phyloP scores from a whole-genome alignment of 768 basidiomycete species.

The Paxillus involutus region DNA sequence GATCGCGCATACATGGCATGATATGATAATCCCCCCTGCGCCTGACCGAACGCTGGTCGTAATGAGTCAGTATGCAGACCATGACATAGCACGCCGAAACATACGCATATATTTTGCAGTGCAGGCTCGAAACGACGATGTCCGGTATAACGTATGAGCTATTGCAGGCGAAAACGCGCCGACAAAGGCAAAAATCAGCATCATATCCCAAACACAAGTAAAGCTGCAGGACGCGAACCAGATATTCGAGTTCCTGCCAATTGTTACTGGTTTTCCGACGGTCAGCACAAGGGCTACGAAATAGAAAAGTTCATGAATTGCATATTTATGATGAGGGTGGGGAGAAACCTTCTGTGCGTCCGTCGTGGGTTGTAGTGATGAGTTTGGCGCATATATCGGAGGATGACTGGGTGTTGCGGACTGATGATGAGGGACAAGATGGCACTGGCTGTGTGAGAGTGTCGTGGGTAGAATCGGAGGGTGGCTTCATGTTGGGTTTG shows the following conservation, averaged over 20 bases:
- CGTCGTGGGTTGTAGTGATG: conserved; percentile 54
- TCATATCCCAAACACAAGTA: neutral
- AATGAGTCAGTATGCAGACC: neutral
- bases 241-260: conserved; percentile 68
- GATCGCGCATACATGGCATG: conserved; percentile 59
- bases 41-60: conserved; percentile 61
- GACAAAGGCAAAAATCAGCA: neutral
- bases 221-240: conserved; percentile 43
- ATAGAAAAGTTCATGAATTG: neutral
- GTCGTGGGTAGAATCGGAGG: conserved; percentile 14
- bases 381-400: conserved; percentile 70
- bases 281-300: conserved; percentile 56
- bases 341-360: conserved; percentile 60
- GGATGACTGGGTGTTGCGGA: conserved; percentile 5
- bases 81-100: conserved; percentile 16
- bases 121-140: conserved; percentile 61
- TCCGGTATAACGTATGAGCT: conserved; percentile 66
- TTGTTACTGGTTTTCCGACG: conserved; percentile 60
- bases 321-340: neutral
- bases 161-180: neutral
- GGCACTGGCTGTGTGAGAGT: conserved; percentile 29
- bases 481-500: conserved; percentile 14
- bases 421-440: conserved; percentile 21
- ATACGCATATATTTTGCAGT: conserved; percentile 82
- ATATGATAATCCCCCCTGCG: conserved; percentile 71